Evolutionary conservation across 2,329 filamentous ascomycete species (phyloP), one percentile per base, ranked within the genome.

Genomic region (Stemphylium vesicarium): DNA sequence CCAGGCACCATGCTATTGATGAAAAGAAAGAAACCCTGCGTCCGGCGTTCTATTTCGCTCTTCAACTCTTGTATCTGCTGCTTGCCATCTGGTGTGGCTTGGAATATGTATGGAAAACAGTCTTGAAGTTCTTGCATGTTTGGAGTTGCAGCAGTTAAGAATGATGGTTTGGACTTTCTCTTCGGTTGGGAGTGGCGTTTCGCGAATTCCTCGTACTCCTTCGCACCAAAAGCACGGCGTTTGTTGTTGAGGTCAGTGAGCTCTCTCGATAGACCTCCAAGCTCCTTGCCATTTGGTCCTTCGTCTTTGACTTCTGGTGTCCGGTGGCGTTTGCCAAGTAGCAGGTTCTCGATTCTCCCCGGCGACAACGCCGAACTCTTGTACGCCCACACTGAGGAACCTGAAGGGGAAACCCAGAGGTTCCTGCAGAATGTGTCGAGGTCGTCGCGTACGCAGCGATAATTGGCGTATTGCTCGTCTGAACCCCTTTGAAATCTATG

Each of bases 211-310:
- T 50, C 22, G 22, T 13, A 50, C 22, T 43, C 47, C 8, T 5
- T 29, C 37, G 24, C 38, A n/a, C 47, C 39, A 26, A 50, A 42
- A 6, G 39, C 47, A 37, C 32, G 47, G 32, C 47, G 47, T 18
- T 32, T 15, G 5, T 16, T 39, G 32, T 50, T 50, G 38, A 43
- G 47, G 11, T 11, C 1, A 8, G 26, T 7, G 2, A 36, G 41
- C 11, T 26, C 26, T 4, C 1, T 0, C 15, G 18, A 9, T 12
- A 35, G 11, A 1, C 16, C 2, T 2, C 0, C 13, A 10, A 24
- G 36, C 2, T 4, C 0, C 16, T 3, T 8, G 10, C 4, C 24
- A 8, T 6, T 16, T 4, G 24, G 15, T 13, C 10, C n/a, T n/a
- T 26, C 9, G 15, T 29, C 18, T 12, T 42, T 24, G 5, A 31